A percentile compares a stretch with the other conserved stretches of the same genome.
Conservation (phyloP, 345 rosid genomes). For the Populus davidiana region DNA sequence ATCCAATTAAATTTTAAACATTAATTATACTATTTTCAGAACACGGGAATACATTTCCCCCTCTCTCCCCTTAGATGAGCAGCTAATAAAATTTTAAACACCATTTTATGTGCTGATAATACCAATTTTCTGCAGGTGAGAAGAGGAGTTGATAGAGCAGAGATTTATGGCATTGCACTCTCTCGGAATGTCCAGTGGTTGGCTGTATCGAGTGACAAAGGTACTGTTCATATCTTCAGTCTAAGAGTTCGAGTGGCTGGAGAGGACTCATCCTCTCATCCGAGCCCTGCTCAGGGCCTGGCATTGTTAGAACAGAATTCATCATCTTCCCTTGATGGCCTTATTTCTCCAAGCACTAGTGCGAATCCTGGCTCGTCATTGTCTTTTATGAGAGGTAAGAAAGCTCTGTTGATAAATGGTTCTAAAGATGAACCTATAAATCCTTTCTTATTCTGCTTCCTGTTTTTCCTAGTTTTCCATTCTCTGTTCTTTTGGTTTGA, state of each 20-base stretch:
- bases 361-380: constrained; percentile 80
- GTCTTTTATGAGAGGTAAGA: constrained; percentile 80
- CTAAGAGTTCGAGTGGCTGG: constrained; percentile 77
- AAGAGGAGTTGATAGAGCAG: constrained; percentile 90
- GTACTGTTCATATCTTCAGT: constrained; percentile 80
- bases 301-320: constrained; percentile 44
- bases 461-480: not conserved
- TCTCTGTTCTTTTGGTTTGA: not conserved
- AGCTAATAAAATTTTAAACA: no score
- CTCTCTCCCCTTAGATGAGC: no score
- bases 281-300: constrained; percentile 33
- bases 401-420: not conserved
- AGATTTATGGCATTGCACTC: constrained; percentile 72
- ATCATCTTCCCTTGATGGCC: constrained; percentile 60
- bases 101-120: not conserved
- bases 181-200: constrained; percentile 81
- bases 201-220: constrained; percentile 86
- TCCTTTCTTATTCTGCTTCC: not conserved
- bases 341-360: constrained; percentile 62
- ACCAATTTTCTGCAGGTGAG: constrained; percentile 53
- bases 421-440: no score
- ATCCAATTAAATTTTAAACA: no score
- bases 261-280: constrained; percentile 53
- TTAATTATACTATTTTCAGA: no score
- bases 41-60: no score